A percentile compares a stretch with the other conserved stretches of the same genome.
phyloP scores from a whole-genome alignment of 176 grass and related monocot genomes.

The Lolium perenne region DNA sequence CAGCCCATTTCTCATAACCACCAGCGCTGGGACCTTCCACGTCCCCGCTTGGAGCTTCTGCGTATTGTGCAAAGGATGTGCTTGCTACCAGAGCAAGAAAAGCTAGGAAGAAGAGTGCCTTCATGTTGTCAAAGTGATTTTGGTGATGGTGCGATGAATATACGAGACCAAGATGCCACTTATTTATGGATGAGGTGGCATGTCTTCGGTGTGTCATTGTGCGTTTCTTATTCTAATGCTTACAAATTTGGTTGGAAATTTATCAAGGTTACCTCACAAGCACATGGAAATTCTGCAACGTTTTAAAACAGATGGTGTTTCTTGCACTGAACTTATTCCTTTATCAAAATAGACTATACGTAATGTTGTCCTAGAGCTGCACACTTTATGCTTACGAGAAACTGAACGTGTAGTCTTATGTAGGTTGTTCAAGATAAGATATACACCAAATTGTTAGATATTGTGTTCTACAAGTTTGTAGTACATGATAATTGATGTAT shows the following conservation, averaged over 20 bases:
- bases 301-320: neutral
- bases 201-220: neutral
- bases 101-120: neutral
- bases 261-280: neutral
- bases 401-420: neutral
- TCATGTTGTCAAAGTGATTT: constrained; percentile 17
- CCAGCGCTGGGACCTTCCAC: neutral
- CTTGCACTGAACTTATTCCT: neutral
- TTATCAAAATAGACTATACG: neutral
- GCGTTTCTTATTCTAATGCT: neutral
- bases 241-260: neutral
- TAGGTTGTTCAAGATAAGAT: constrained; percentile 10
- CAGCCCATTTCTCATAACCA: too few relatives aligned
- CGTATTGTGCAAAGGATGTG: neutral
- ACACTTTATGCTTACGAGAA: neutral
- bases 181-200: neutral
- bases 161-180: neutral
- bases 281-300: neutral
- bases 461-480: neutral
- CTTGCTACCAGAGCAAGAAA: neutral
- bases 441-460: neutral
- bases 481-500: neutral
- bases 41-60: neutral
- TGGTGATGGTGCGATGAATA: neutral
- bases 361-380: neutral